Evolutionary conservation across 495 filamentous ascomycete genomes (phyloP).

Genomic region (Neurospora cerealis): DNA sequence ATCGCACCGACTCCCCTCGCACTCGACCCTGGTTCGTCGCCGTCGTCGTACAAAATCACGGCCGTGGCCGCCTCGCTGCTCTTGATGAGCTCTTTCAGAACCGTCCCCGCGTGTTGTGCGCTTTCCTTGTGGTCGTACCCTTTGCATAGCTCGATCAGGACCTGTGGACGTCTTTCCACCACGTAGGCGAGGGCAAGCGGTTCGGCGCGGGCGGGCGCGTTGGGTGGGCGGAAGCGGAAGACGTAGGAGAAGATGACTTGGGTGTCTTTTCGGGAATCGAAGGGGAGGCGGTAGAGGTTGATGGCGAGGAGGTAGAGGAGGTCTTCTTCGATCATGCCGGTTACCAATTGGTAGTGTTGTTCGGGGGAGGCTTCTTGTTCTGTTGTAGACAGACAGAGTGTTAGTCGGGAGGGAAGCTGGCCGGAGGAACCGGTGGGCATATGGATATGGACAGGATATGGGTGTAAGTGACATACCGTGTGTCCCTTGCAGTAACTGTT

Average conservation of each 20-base stretch:
- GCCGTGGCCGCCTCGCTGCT: constrained; percentile 71
- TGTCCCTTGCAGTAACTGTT: constrained; percentile 73
- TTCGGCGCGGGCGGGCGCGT: constrained; percentile 46
- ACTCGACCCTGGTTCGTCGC: constrained; percentile 43
- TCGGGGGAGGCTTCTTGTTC: constrained; percentile 81
- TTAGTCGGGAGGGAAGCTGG: neutral
- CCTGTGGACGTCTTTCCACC: constrained; percentile 72
- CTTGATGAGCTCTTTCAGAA: constrained; percentile 86
- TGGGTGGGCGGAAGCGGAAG: constrained; percentile 67
- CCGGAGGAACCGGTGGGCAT: neutral
- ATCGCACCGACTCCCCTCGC: constrained; percentile 51
- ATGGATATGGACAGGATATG: neutral
- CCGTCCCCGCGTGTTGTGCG: constrained; percentile 83
- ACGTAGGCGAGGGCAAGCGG: constrained; percentile 79
- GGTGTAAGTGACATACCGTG: constrained; percentile 44
- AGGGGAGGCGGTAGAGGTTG: constrained; percentile 72
- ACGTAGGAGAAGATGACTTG: constrained; percentile 85
- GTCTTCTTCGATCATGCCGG: constrained; percentile 75
- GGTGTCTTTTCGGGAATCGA: constrained; percentile 86
- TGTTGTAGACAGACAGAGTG: constrained; percentile 21
- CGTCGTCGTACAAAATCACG: constrained; percentile 87
- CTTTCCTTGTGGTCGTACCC: constrained; percentile 87
- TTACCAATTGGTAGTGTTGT: constrained; percentile 70
- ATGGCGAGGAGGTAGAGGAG: constrained; percentile 72
- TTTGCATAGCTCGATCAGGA: constrained; percentile 77